phyloP scores from a whole-genome alignment of 768 basidiomycete genomes.

The Filobasidium floriforme region DNA sequence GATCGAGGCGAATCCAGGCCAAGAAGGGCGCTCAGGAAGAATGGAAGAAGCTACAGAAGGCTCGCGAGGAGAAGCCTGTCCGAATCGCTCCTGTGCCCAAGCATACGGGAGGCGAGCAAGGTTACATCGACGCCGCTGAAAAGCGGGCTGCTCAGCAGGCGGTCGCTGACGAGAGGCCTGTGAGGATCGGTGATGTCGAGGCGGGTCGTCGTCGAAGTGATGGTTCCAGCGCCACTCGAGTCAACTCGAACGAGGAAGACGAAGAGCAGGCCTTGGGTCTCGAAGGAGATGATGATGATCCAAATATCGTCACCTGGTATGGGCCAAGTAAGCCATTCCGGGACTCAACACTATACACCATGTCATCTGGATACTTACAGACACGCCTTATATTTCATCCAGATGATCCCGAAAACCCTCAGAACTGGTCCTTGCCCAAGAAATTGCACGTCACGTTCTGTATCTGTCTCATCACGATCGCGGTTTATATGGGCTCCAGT shows the following conservation, averaged over 20 bases:
- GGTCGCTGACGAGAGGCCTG: background rate
- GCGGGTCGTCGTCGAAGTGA: background rate
- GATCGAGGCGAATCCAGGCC: slow-evolving; percentile 5
- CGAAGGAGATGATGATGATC: slow-evolving; percentile 19
- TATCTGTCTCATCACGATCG: slow-evolving; percentile 36
- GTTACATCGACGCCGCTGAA: slow-evolving; percentile 6
- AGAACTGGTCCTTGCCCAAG: slow-evolving; percentile 35
- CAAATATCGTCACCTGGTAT: slow-evolving; percentile 34
- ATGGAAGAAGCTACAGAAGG: slow-evolving; percentile 10
- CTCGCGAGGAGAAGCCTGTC: slow-evolving; percentile 15
- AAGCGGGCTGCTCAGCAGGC: background rate
- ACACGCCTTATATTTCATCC: background rate
- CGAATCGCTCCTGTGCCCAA: slow-evolving; percentile 12
- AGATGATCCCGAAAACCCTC: slow-evolving; percentile 36
- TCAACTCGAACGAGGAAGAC: slow-evolving; percentile 20
- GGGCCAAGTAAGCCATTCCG: slow-evolving; percentile 15
- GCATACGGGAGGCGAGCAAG: slow-evolving; percentile 5
- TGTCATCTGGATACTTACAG: background rate
- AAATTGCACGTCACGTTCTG: slow-evolving; percentile 28
- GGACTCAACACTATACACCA: background rate
- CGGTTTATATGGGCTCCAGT: slow-evolving; percentile 35
- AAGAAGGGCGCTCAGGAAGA: slow-evolving; percentile 2
- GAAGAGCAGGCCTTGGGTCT: slow-evolving; percentile 14
- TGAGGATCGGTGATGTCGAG: slow-evolving; percentile 7
- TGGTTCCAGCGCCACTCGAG: background rate